Evolutionary conservation across 768 basidiomycete species (phyloP).

Genomic region (Guyanaporus albipodus): DNA sequence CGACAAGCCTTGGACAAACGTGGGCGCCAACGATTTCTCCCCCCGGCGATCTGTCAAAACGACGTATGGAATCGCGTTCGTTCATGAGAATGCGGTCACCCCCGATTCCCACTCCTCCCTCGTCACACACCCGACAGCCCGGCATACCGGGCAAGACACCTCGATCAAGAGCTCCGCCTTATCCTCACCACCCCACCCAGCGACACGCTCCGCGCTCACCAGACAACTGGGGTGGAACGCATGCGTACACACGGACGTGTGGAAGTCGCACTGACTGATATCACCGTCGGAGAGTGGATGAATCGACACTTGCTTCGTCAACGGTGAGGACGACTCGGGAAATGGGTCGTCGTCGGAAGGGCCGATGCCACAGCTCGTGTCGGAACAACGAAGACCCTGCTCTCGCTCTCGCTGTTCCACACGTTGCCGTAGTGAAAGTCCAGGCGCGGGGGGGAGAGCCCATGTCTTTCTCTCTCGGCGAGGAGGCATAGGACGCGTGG

Average conservation of each 20-base stretch:
- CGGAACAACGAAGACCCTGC: conserved; percentile 66
- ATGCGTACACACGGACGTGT: conserved; percentile 50
- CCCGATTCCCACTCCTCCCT: conserved; percentile 60
- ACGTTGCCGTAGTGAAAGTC: conserved; percentile 66
- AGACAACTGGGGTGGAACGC: conserved; percentile 70
- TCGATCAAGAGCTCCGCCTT: conserved; percentile 44
- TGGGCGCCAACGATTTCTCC: too few species aligned
- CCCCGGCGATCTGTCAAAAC: too few species aligned
- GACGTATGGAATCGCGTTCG: background rate
- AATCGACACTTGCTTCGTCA: conserved; percentile 24
- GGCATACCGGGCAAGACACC: conserved; percentile 73
- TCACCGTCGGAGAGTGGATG: conserved; percentile 14
- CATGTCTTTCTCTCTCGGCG: conserved; percentile 45
- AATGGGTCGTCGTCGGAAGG: conserved; percentile 70
- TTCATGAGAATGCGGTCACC: conserved; percentile 31
- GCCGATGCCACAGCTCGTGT: conserved; percentile 70
- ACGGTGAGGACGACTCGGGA: conserved; percentile 25
- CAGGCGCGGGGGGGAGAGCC: conserved; percentile 61
- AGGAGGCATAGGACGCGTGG: conserved; percentile 23
- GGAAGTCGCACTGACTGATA: conserved; percentile 11
- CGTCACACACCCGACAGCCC: conserved; percentile 56
- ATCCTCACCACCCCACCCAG: conserved; percentile 55
- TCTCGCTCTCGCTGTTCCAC: conserved; percentile 72
- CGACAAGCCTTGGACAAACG: too few species aligned
- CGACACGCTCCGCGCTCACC: conserved; percentile 61